Evolutionary conservation across 2,329 filamentous ascomycete species (phyloP).

Genomic region (Eutypa lata): DNA sequence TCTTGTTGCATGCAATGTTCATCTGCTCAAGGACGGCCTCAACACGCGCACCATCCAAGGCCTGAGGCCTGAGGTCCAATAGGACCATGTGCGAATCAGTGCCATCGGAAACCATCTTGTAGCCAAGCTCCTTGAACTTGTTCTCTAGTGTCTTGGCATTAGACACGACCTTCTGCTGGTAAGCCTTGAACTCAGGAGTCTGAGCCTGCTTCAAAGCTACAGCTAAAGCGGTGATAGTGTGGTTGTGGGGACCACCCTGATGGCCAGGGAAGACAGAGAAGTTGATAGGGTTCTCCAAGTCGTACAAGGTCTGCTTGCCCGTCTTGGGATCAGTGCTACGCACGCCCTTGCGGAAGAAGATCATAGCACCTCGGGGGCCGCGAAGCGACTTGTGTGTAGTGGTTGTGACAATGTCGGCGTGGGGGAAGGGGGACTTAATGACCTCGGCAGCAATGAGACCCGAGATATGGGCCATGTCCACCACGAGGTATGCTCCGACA

Average conservation of each 20-base stretch:
- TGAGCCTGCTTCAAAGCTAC: constrained; percentile 95
- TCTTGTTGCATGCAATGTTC: constrained; percentile 99
- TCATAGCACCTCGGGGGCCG: constrained; percentile 97
- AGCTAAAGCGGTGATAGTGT: constrained; percentile 95
- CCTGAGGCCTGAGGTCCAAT: constrained; percentile 83
- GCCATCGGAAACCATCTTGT: constrained; percentile 92
- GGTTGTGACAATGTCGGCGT: constrained; percentile 96
- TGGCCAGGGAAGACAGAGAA: constrained; percentile 99
- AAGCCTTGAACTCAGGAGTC: constrained; percentile 84
- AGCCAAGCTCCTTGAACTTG: constrained; percentile 80
- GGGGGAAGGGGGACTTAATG: constrained; percentile 86
- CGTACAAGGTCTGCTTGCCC: constrained; percentile 85
- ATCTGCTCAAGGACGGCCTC: constrained; percentile 96
- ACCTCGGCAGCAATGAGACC: constrained; percentile 90
- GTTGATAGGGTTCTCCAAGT: constrained; percentile 95
- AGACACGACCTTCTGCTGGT: constrained; percentile 87
- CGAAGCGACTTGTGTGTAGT: constrained; percentile 99
- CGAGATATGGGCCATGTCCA: constrained; percentile 99
- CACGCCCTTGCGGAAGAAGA: constrained; percentile 98
- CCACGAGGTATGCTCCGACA: constrained; percentile 89
- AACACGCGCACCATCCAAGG: constrained; percentile 88
- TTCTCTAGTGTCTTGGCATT: constrained; percentile 91
- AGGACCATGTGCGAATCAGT: constrained; percentile 98
- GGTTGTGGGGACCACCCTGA: constrained; percentile 98
- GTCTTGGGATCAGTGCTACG: constrained; percentile 87